These are phyloP conservation scores for Chlorella variabilis DNA, from an alignment of 163 green algal genomes.

Conservation along the genomic window DNA sequence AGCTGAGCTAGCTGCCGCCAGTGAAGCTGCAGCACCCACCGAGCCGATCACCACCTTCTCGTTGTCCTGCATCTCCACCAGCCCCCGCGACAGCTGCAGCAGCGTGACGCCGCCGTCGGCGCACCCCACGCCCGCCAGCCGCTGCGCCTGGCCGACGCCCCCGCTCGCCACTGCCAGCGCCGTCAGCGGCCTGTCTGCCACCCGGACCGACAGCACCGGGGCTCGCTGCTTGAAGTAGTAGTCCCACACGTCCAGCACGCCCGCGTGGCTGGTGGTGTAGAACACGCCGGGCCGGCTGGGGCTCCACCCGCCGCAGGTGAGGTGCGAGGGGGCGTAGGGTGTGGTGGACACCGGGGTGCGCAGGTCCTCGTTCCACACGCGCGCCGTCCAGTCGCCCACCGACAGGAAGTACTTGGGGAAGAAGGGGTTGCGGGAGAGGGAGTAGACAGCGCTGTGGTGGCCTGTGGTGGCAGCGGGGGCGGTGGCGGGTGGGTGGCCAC, in stretches of 20 bases:
- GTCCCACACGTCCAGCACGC: constrained; percentile 88
- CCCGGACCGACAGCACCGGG: constrained; percentile 68
- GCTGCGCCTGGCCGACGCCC: constrained; percentile 33
- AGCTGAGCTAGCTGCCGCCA: background rate
- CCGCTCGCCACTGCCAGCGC: constrained; percentile 72
- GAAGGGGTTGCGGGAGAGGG: constrained; percentile 86
- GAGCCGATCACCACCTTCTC: constrained; percentile 61
- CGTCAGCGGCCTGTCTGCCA: constrained; percentile 73
- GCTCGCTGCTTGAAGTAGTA: constrained; percentile 93
- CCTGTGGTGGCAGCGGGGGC: constrained; percentile 48
- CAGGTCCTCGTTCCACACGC: constrained; percentile 94
- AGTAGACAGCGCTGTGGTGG: constrained; percentile 88
- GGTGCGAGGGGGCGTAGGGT: constrained; percentile 76
- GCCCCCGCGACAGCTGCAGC: constrained; percentile 76
- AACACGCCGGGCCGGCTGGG: constrained; percentile 85
- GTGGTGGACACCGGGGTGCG: constrained; percentile 86
- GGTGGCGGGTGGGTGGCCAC: background rate
- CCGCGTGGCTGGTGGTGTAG: constrained; percentile 85
- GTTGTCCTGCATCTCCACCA: constrained; percentile 75
- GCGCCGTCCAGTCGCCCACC: constrained; percentile 90
- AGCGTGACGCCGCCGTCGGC: constrained; percentile 75
- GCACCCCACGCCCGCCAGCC: constrained; percentile 73
- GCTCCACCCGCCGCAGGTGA: constrained; percentile 73
- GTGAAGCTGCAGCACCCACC: background rate
- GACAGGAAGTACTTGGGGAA: constrained; percentile 96